phyloP scores from a whole-genome alignment of 2,329 filamentous ascomycete species.

The Alternaria hordeiaustralica region DNA sequence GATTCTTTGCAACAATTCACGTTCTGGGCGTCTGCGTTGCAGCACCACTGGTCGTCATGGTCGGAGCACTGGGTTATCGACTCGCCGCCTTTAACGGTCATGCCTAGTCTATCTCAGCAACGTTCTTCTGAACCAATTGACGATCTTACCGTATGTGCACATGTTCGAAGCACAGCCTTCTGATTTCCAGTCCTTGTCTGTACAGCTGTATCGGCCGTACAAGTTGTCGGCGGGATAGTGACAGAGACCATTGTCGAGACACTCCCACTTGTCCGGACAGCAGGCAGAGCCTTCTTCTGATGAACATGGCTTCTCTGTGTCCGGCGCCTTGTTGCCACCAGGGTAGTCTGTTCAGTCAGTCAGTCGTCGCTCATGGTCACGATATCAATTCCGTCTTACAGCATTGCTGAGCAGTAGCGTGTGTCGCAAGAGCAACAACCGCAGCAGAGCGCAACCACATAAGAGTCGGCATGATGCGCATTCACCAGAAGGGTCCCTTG shows the following conservation, averaged over 20 bases:
- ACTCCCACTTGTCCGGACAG: conserved; percentile 46
- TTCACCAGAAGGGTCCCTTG: conserved; percentile 7
- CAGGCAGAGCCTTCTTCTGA: conserved; percentile 42
- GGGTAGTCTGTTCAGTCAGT: conserved; percentile 38
- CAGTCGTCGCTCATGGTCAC: too few species aligned
- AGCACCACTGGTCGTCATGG: conserved; percentile 46
- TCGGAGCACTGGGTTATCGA: conserved; percentile 41
- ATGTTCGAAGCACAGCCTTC: conserved; percentile 42
- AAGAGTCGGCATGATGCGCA: conserved; percentile 23
- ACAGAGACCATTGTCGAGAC: conserved; percentile 48
- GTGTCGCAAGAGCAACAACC: conserved; percentile 22
- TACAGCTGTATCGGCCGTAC: conserved; percentile 46
- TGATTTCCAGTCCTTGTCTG: conserved; percentile 43
- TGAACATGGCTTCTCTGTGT: conserved; percentile 44
- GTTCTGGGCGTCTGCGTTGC: conserved; percentile 35
- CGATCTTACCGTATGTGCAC: too few species aligned
- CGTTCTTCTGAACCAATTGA: too few species aligned
- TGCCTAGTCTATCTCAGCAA: too few species aligned
- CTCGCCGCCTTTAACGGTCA: too few species aligned
- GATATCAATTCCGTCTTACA: conserved; percentile 21
- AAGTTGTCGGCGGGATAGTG: conserved; percentile 34
- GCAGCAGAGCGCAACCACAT: conserved; percentile 29
- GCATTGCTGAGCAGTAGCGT: conserved; percentile 35
- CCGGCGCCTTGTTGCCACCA: conserved; percentile 34
- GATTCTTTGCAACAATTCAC: conserved; percentile 44